Evolutionary conservation across 345 rosid genomes (phyloP).

Genomic region (Eucalyptus dawsonii): DNA sequence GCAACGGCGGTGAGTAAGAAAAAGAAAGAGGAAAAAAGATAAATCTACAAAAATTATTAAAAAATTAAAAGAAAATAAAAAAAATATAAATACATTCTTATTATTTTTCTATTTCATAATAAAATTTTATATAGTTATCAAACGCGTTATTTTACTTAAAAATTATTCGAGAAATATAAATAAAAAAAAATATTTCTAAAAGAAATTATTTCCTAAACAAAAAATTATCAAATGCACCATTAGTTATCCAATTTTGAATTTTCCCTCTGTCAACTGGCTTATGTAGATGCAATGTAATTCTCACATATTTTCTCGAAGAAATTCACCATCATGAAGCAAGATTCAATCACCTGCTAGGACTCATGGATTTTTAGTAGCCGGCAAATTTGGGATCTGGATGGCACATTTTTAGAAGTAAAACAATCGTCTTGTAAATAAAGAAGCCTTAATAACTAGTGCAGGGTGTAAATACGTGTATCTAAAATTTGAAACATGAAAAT

Average conservation of each 20-base stretch:
- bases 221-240: no score
- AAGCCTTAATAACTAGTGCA: background rate
- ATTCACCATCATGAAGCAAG: background rate
- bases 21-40: no score
- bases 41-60: no score
- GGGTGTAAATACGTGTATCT: background rate
- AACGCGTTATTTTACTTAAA: no score
- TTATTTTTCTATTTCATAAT: accelerated
- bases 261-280: no score
- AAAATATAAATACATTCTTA: accelerated
- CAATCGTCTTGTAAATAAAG: background rate
- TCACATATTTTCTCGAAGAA: background rate
- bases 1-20: accelerated
- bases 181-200: no score
- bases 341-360: background rate
- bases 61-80: no score
- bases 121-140: accelerated
- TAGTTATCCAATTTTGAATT: background rate
- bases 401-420: background rate
- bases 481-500: background rate
- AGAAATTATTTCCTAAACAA: accelerated
- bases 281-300: background rate
- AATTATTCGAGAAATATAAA: accelerated
- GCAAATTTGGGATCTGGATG: background rate
- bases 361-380: background rate